These are phyloP conservation scores for Bipolaris gigantea DNA, from an alignment of 2,329 filamentous ascomycete genomes.

Conservation along the genomic window DNA sequence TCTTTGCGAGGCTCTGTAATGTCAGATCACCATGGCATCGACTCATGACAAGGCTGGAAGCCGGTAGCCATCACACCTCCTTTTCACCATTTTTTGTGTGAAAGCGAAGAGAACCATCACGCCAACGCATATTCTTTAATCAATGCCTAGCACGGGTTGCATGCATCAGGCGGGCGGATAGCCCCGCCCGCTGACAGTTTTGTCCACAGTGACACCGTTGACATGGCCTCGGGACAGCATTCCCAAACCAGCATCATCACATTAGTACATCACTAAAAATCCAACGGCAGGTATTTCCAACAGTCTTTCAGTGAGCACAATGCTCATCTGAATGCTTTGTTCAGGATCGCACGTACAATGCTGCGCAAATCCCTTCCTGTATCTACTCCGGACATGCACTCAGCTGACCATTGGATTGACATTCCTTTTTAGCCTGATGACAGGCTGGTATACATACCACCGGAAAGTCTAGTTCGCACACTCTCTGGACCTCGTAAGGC, in stretches of 20 bases:
- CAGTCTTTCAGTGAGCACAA: not conserved
- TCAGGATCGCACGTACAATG: too few species aligned
- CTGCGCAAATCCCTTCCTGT: not conserved
- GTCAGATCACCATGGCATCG: not conserved
- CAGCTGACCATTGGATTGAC: not conserved
- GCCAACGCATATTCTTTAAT: constrained; percentile 1
- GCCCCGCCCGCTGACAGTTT: constrained; percentile 15
- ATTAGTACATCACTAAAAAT: not conserved
- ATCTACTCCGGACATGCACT: not conserved
- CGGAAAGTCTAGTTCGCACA: not conserved
- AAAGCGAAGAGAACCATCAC: not conserved
- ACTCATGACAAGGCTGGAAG: not conserved
- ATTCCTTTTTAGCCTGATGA: constrained; percentile 1
- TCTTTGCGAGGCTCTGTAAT: not conserved
- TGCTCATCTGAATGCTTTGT: not conserved
- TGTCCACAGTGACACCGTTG: constrained; percentile 12
- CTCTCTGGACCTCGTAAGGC: not conserved
- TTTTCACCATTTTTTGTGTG: not conserved
- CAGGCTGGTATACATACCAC: not conserved
- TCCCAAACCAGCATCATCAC: constrained; percentile 1
- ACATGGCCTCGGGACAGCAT: constrained; percentile 13
- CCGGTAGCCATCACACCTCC: not conserved
- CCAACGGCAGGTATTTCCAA: not conserved
- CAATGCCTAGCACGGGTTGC: constrained; percentile 8
- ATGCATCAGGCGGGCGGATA: constrained; percentile 13